Evolutionary conservation across 2,329 filamentous ascomycete genomes (phyloP), one percentile per base, ranked within the genome.

Genomic region (Chrysoporthe austroafricana): DNA sequence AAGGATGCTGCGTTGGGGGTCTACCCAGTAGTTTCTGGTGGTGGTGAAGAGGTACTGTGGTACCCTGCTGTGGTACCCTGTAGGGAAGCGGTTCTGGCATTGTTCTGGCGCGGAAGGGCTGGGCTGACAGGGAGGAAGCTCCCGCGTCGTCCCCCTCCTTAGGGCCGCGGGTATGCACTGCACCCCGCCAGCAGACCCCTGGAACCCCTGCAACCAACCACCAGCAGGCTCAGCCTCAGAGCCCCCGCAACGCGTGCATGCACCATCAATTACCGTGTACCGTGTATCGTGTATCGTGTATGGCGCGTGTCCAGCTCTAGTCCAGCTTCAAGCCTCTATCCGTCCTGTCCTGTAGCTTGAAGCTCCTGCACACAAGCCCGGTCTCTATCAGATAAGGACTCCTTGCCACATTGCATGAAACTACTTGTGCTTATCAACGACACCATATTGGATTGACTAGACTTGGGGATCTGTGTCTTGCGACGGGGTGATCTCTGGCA

Each of bases 121-220:
- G 26, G 36, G 36, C 18, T 16, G 52, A 26, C 52, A 57, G 52
- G 26, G 14, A 57, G 52, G 52, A 34, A 57, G 32, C 52, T 57
- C 52, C 52, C 52, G 52, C 34, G 14, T 34, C 52, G 50, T 54
- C 26, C 13, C 26, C n/a, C 16, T 32, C 32, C 26, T 54, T 36
- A 56, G 26, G 52, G 52, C 26, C 34, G 34, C 14, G 32, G 44
- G 44, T 46, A 46, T 46, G 48, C n/a, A 26, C 48, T 48, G 50
- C 50, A 54, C 21, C 21, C 32, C 11, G 6, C 54, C 54, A 36
- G 34, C 54, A 57, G 54, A 39, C 54, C 54, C 52, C 52, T 57
- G 52, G 26, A 26, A 26, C 26, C 26, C 44, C 50, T 34, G 26
- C 50, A 54, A 3, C 13, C 8, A 3, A 32, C 34, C 52, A 9